phyloP scores from a whole-genome alignment of 176 grass and related monocot genomes.

The Microstegium vimineum region DNA sequence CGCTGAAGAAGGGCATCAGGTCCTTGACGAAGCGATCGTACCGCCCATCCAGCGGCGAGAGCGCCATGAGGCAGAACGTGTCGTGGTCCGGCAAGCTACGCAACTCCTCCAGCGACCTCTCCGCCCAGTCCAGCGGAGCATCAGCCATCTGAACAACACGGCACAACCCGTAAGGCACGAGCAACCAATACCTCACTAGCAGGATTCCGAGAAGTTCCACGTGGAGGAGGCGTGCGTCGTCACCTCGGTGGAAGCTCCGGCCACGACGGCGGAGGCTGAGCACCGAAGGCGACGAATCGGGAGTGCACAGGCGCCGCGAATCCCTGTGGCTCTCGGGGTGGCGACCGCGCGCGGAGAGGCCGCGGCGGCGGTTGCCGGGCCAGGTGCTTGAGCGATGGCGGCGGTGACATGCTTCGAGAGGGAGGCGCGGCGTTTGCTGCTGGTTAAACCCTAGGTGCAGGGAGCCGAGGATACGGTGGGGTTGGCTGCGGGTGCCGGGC shows the following conservation, averaged over 20 bases:
- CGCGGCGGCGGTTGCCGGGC: background rate
- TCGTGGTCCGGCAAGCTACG: constrained; percentile 17
- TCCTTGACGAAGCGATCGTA: constrained; percentile 50
- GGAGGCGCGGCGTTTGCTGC: background rate
- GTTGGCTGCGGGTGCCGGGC: too few species aligned
- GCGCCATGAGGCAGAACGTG: constrained; percentile 53
- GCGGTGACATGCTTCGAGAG: background rate
- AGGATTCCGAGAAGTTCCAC: background rate
- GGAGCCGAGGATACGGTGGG: background rate
- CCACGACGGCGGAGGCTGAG: background rate
- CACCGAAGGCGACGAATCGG: constrained; percentile 16
- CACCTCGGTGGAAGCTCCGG: constrained; percentile 15
- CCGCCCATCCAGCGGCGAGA: constrained; percentile 91
- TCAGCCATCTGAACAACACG: constrained; percentile 23
- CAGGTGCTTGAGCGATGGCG: background rate
- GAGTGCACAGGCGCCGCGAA: background rate
- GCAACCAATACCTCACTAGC: background rate
- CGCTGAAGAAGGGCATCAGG: constrained; percentile 76
- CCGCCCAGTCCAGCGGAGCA: constrained; percentile 23
- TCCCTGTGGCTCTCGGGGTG: background rate
- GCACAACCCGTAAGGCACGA: background rate
- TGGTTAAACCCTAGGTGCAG: background rate
- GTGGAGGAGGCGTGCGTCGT: background rate
- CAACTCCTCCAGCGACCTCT: constrained; percentile 34
- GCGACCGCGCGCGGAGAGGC: background rate